phyloP scores from a whole-genome alignment of 2,329 filamentous ascomycete species.

The Epichloe amarillans region DNA sequence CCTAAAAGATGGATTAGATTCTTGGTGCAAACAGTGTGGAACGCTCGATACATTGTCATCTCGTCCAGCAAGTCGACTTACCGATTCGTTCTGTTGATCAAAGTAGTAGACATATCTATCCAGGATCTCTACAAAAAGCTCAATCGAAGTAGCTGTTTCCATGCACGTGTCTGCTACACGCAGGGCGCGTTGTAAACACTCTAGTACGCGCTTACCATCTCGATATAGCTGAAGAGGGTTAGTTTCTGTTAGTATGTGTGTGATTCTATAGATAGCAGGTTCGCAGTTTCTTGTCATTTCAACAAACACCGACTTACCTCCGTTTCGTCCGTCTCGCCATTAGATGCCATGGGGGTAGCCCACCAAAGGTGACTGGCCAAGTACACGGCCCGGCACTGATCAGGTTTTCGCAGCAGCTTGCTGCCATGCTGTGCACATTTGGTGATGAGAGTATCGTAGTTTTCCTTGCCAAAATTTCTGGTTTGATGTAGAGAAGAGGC shows the following conservation, averaged over 20 bases:
- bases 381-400: slow-evolving; percentile 94
- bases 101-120: slow-evolving; percentile 99
- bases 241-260: slow-evolving; percentile 5
- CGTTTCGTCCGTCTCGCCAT: slow-evolving; percentile 69
- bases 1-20: slow-evolving; percentile 23
- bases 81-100: slow-evolving; percentile 96
- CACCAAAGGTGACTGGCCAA: slow-evolving; percentile 96
- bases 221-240: slow-evolving; percentile 63
- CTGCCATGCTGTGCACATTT: slow-evolving; percentile 95
- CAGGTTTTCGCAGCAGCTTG: slow-evolving; percentile 92
- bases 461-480: slow-evolving; percentile 85
- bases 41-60: not conserved
- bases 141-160: slow-evolving; percentile 94
- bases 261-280: too few species aligned
- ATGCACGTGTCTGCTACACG: slow-evolving; percentile 97
- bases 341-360: slow-evolving; percentile 65
- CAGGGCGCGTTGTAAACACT: slow-evolving; percentile 88
- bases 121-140: slow-evolving; percentile 89
- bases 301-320: slow-evolving; percentile 37
- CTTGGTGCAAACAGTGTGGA: not conserved
- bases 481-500: slow-evolving; percentile 80
- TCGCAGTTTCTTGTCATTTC: not conserved
- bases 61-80: slow-evolving; percentile 20
- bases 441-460: slow-evolving; percentile 96
- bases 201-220: slow-evolving; percentile 90